Conservation (phyloP, 306 rosid genomes). For the Ormosia emarginata region DNA sequence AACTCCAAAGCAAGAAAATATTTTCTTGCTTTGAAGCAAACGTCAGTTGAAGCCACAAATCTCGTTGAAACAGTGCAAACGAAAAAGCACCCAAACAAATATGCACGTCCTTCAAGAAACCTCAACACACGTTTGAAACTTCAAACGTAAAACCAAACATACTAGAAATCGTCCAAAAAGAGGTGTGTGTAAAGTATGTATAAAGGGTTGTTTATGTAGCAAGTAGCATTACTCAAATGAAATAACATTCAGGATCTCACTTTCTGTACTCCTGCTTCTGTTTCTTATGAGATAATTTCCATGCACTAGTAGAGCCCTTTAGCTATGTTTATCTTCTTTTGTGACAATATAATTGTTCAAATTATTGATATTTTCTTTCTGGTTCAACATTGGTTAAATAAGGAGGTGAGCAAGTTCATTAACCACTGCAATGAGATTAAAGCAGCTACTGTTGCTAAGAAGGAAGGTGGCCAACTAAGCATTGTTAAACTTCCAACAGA, state of each 20-base stretch:
- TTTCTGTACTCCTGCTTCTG: not conserved
- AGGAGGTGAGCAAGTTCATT: constrained; percentile 94
- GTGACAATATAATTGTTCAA: not conserved
- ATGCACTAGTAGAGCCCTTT: not conserved
- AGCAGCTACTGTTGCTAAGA: constrained; percentile 77
- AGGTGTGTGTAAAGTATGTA: not conserved
- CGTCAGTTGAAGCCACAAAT: too few relatives aligned
- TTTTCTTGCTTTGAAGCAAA: too few relatives aligned
- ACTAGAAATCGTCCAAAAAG: not conserved
- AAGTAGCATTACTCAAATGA: not conserved
- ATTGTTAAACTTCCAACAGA: constrained; percentile 53
- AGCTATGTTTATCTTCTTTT: not conserved
- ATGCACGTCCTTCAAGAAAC: too few relatives aligned
- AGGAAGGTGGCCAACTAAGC: constrained; percentile 83
- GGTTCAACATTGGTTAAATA: constrained; percentile 16
- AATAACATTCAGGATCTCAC: not conserved
- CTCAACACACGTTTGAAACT: too few relatives aligned
- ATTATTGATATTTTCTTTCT: not conserved
- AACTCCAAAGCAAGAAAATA: too few relatives aligned
- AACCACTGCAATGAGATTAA: constrained; percentile 83
- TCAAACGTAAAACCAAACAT: too few relatives aligned
- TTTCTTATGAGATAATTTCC: not conserved
- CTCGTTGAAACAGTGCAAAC: too few relatives aligned
- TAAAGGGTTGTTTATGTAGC: not conserved
- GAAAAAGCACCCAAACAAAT: too few relatives aligned